Evolutionary conservation across 2,329 filamentous ascomycete genomes (phyloP).

Genomic region (Torrubiella hemipterigena): DNA sequence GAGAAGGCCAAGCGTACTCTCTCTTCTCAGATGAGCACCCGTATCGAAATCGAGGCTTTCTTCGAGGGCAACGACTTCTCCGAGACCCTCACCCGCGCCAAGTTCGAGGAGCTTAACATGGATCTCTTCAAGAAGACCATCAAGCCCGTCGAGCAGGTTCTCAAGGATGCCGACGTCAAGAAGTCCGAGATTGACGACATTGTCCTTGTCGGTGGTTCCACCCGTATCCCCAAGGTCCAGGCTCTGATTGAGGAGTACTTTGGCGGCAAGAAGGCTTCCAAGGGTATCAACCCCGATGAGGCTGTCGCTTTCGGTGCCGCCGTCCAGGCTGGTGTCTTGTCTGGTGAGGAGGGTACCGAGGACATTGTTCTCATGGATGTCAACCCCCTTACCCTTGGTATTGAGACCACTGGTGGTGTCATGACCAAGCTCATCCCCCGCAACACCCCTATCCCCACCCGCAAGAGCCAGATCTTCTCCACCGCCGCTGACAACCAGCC

Average conservation of each 20-base stretch:
- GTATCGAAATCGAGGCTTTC: constrained; percentile 96
- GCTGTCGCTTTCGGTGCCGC: constrained; percentile 96
- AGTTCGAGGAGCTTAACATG: constrained; percentile 98
- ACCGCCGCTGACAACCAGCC: constrained; percentile 95
- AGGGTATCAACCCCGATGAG: constrained; percentile 99
- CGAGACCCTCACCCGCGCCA: constrained; percentile 94
- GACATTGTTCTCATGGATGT: constrained; percentile 91
- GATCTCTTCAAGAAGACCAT: constrained; percentile 99
- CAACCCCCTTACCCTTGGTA: constrained; percentile 91
- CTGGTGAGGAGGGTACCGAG: constrained; percentile 72
- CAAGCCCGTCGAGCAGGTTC: constrained; percentile 95
- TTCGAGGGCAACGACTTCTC: constrained; percentile 95
- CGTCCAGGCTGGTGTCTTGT: constrained; percentile 90
- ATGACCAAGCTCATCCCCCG: constrained; percentile 96
- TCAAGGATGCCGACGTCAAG: constrained; percentile 96
- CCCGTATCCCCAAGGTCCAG: constrained; percentile 98
- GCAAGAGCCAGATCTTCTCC: constrained; percentile 97
- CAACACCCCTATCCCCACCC: constrained; percentile 88
- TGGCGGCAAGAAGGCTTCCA: constrained; percentile 88
- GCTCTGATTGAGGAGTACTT: constrained; percentile 93
- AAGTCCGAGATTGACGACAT: constrained; percentile 94
- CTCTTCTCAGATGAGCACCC: constrained; percentile 84
- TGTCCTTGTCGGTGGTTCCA: constrained; percentile 95
- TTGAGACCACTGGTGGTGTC: constrained; percentile 93
- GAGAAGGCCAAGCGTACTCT: constrained; percentile 99